These are phyloP conservation scores for Sporisorium iseilematis-ciliati DNA, from an alignment of 1,284 basidiomycete genomes.

Conservation along the genomic window DNA sequence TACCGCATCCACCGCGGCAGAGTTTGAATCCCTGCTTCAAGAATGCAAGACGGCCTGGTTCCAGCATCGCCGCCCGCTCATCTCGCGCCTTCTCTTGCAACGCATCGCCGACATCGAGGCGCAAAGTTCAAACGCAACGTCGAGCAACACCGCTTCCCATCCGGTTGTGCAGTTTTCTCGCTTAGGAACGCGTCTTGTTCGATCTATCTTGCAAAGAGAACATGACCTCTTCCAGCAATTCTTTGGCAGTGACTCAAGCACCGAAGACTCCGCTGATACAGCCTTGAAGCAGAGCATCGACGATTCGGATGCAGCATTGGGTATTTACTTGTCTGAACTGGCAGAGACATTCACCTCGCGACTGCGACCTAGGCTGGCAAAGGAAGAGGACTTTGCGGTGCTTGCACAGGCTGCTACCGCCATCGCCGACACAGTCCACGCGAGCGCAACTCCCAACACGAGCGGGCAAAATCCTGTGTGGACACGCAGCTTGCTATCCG, in stretches of 20 bases:
- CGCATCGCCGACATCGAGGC: constrained; percentile 42
- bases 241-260: constrained; percentile 10
- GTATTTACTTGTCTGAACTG: constrained; percentile 23
- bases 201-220: constrained; percentile 25
- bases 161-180: constrained; percentile 15
- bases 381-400: constrained; percentile 30
- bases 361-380: constrained; percentile 26
- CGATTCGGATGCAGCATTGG: constrained; percentile 18
- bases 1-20: constrained; percentile 39
- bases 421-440: constrained; percentile 13
- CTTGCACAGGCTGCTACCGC: constrained; percentile 14
- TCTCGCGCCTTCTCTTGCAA: constrained; percentile 34
- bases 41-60: constrained; percentile 57
- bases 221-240: constrained; percentile 34
- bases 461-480: constrained; percentile 1
- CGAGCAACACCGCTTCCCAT: neutral
- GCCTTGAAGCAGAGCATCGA: neutral
- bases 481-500: constrained; percentile 16
- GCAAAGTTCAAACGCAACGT: neutral
- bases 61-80: constrained; percentile 38
- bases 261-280: neutral
- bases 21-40: constrained; percentile 51
- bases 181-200: constrained; percentile 5
- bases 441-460: neutral
- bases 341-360: constrained; percentile 24